These are phyloP conservation scores for Pyrrhoderma lamaoense DNA, from an alignment of 1,284 basidiomycete genomes.

Conservation along the genomic window DNA sequence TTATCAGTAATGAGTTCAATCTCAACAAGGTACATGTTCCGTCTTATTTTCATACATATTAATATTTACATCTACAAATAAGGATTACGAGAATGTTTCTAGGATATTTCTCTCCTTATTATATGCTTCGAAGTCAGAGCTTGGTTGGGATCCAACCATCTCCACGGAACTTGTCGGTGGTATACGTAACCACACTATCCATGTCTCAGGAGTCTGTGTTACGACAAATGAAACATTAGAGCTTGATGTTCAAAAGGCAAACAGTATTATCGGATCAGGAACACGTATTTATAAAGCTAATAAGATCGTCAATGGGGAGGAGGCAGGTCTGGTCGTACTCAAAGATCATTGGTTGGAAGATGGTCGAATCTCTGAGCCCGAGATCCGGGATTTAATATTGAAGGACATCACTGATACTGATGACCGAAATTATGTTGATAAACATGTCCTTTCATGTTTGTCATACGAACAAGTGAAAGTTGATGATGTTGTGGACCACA, in stretches of 20 bases:
- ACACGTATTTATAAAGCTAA: neutral
- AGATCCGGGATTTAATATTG: neutral
- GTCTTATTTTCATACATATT: neutral
- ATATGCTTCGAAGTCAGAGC: neutral
- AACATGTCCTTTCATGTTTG: neutral
- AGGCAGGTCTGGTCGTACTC: neutral
- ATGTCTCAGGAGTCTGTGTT: neutral
- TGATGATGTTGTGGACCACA: conserved; percentile 1
- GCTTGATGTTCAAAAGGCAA: neutral
- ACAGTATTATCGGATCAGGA: neutral
- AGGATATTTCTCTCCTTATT: conserved; percentile 1
- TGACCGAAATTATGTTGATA: neutral
- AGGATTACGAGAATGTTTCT: neutral
- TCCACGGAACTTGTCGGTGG: neutral
- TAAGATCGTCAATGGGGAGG: neutral
- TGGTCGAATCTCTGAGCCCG: neutral
- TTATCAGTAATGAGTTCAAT: too few species aligned
- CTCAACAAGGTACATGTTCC: too few species aligned
- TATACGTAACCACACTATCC: too few species aligned
- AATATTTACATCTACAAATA: neutral
- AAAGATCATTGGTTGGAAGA: neutral
- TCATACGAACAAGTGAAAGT: neutral
- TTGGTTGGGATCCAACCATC: conserved; percentile 6
- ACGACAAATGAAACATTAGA: neutral
- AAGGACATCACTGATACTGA: neutral